These are phyloP conservation scores for Solanum pimpinellifolium DNA, from an alignment of 257 asterid genomes.

Conservation along the genomic window DNA sequence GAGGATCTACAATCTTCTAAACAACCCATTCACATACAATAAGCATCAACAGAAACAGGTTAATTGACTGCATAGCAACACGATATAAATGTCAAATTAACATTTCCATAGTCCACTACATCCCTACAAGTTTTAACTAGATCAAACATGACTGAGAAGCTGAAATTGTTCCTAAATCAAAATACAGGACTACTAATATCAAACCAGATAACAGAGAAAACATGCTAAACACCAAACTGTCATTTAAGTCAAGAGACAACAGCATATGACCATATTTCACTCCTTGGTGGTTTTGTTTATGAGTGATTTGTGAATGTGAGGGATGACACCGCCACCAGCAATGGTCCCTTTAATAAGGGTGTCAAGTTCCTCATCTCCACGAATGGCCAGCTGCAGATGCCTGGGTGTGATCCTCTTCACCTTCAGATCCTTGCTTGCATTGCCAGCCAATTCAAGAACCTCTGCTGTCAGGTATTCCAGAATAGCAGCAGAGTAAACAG, in stretches of 20 bases:
- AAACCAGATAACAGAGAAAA: background rate
- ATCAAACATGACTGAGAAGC: background rate
- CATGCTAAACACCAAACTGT: background rate
- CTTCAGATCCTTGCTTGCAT: conserved; percentile 91
- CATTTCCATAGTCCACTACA: background rate
- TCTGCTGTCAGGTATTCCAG: conserved; percentile 89
- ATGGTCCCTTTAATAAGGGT: conserved; percentile 93
- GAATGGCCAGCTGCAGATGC: conserved; percentile 88
- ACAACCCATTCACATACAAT: too few species aligned
- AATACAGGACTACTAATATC: background rate
- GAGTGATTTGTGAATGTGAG: conserved; percentile 97
- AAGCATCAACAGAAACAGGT: too few species aligned
- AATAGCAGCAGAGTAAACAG: conserved; percentile 88
- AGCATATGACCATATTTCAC: conserved; percentile 10
- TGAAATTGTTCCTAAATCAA: background rate
- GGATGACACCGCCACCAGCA: conserved; percentile 97
- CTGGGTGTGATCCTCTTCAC: conserved; percentile 94
- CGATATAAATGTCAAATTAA: background rate
- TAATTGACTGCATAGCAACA: background rate
- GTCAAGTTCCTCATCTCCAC: conserved; percentile 96
- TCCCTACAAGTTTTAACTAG: background rate
- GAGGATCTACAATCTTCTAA: too few species aligned
- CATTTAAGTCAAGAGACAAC: background rate
- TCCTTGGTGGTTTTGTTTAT: conserved; percentile 97
- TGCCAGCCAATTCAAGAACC: conserved; percentile 93